Evolutionary conservation across 176 grass and related monocot species (phyloP), one percentile per base, ranked within the genome.

Genomic region (Phragmites australis): DNA sequence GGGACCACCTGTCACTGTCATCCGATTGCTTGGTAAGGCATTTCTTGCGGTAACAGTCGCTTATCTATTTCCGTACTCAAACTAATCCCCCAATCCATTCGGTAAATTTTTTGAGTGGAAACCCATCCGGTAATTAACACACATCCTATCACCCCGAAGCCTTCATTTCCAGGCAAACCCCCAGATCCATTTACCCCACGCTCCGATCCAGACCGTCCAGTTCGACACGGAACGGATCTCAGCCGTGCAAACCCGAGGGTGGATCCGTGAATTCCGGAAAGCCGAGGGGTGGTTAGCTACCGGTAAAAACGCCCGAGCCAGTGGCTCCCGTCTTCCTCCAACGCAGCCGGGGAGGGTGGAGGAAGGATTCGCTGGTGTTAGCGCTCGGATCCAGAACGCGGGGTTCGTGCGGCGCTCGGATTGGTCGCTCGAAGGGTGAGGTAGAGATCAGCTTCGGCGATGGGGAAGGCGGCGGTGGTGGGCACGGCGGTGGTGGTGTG

Each of bases 401-500:
- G 22, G 65, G 37, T 14, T 45, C 46, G 45, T 47, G 52, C 30
- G 10, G 56, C 47, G 55, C n/a, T 22, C 67, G 80, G 81, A 75
- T 84, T 76, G 44, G 6, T 37, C 32, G 15, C 5, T 27, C 9
- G 1, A 0, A 26, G 61, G 62, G 30, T 18, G 75, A 11, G 31
- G 15, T 7, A 22, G 30, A n/a, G 49, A 51, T 18, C 30, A 32
- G 29, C 27, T 62, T 6, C 31, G 25, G 46, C 5, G 39, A 97
- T 94, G 94, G 94, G 89, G 68, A 97, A 92, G 83, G 81, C 67
- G 60, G 85, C 83, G 59, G 80, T 72, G 15, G 82, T 88, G 15
- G 89, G 84, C 8, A 83, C 92, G 71, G 88, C 91, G 67, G 89
- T 85, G 79, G 89, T 82, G 65, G 89, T 88, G 72, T 92, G 89